Conservation (phyloP, 805 yeast genomes). For the Yamadazyma philogaea region DNA sequence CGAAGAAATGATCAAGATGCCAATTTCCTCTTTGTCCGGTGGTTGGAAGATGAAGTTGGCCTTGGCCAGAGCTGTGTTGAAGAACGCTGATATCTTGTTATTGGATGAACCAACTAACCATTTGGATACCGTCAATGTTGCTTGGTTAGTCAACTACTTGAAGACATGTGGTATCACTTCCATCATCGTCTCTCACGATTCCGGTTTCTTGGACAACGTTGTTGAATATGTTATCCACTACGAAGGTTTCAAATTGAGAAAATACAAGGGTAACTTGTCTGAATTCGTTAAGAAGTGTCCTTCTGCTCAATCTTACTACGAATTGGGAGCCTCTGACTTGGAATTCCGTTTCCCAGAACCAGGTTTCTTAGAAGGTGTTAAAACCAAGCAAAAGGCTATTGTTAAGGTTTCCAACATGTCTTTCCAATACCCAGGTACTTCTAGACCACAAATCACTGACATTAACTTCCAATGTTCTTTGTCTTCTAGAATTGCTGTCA, state of each 20-base stretch:
- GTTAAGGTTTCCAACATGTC: conserved; percentile 96
- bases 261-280: conserved; percentile 99
- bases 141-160: conserved; percentile 99
- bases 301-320: conserved; percentile 97
- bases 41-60: conserved; percentile 99
- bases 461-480: conserved; percentile 98
- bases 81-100: conserved; percentile 95
- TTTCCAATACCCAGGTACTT: conserved; percentile 99
- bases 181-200: conserved; percentile 98
- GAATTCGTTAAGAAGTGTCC: conserved; percentile 99
- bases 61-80: conserved; percentile 97
- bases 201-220: conserved; percentile 98
- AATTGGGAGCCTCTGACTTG: conserved; percentile 95
- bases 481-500: conserved; percentile 99
- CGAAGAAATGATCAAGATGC: conserved; percentile 89
- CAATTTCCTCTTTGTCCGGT: conserved; percentile 96
- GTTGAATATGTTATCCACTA: conserved; percentile 98
- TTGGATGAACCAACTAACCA: conserved; percentile 99
- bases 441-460: conserved; percentile 89
- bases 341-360: conserved; percentile 99
- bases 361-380: conserved; percentile 99
- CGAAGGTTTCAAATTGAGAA: conserved; percentile 99
- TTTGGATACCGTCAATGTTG: conserved; percentile 99
- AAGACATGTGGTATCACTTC: conserved; percentile 98
- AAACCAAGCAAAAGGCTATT: conserved; percentile 99